A percentile compares a stretch with the other conserved stretches of the same genome.
Conservation (phyloP, 2,329 filamentous ascomycete genomes). For the Fusarium buharicum region DNA sequence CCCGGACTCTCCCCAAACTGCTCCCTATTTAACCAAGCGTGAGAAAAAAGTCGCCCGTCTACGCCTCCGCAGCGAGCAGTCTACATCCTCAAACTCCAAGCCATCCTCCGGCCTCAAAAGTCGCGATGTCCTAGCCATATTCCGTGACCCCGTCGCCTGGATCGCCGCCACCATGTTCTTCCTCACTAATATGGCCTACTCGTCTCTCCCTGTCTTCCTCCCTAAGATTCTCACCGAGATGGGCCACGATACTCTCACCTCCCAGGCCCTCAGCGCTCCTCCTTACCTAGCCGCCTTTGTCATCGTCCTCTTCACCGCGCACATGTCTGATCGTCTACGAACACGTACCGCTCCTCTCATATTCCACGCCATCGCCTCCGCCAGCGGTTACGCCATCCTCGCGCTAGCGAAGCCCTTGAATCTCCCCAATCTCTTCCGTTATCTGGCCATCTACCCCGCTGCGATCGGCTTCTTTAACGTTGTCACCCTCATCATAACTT, state of each 20-base stretch:
- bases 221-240: conserved; percentile 82
- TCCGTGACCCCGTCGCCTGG: conserved; percentile 60
- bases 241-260: conserved; percentile 73
- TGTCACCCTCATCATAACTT: conserved; percentile 85
- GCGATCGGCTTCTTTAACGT: conserved; percentile 84
- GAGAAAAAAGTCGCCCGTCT: conserved; percentile 76
- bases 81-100: conserved; percentile 31
- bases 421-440: conserved; percentile 65
- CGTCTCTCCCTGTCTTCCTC: conserved; percentile 86
- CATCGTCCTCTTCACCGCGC: conserved; percentile 76
- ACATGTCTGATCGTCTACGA: conserved; percentile 73
- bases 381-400: conserved; percentile 68
- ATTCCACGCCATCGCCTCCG: conserved; percentile 74
- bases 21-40: conserved; percentile 69
- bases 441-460: conserved; percentile 81
- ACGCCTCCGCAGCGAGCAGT: conserved; percentile 68
- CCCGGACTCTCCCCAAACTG: conserved; percentile 78
- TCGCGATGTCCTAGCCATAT: conserved; percentile 63
- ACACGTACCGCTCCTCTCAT: conserved; percentile 74
- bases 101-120: conserved; percentile 58
- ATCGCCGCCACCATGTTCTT: conserved; percentile 86
- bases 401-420: conserved; percentile 63
- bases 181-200: conserved; percentile 87
- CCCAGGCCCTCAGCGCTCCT: conserved; percentile 83
- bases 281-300: conserved; percentile 83